Conservation (phyloP, 164 flowering plant species). For the Sextonia rubra region DNA sequence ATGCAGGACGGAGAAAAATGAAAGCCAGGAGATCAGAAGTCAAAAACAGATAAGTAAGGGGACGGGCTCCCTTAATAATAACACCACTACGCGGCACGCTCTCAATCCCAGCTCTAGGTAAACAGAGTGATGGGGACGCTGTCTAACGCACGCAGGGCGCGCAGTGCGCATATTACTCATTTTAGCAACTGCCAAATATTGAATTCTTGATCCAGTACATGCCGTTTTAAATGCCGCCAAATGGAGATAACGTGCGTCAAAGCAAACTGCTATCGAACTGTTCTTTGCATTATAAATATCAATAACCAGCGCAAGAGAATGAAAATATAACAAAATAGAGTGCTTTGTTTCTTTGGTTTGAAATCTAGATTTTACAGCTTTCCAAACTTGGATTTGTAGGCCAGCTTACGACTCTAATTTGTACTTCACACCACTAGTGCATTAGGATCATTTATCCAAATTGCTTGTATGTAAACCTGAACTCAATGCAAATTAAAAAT, state of each 20-base stretch:
- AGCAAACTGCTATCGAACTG: not conserved
- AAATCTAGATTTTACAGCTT: no score
- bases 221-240: constrained; percentile 4
- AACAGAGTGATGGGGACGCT: not conserved
- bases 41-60: not conserved
- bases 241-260: constrained; percentile 6
- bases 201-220: not conserved
- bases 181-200: not conserved
- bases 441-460: no score
- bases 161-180: not conserved
- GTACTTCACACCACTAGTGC: not conserved
- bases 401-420: not conserved
- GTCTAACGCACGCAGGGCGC: not conserved
- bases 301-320: not conserved
- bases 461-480: no score
- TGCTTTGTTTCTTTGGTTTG: no score
- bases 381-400: not conserved
- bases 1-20: not conserved
- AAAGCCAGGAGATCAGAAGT: not conserved
- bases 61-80: constrained; percentile 1
- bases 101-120: not conserved
- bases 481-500: no score
- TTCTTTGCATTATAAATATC: not conserved
- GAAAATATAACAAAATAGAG: no score
- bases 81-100: not conserved